Evolutionary conservation across 805 yeast genomes (phyloP).

Genomic region (Zygoascus biomembranicola): DNA sequence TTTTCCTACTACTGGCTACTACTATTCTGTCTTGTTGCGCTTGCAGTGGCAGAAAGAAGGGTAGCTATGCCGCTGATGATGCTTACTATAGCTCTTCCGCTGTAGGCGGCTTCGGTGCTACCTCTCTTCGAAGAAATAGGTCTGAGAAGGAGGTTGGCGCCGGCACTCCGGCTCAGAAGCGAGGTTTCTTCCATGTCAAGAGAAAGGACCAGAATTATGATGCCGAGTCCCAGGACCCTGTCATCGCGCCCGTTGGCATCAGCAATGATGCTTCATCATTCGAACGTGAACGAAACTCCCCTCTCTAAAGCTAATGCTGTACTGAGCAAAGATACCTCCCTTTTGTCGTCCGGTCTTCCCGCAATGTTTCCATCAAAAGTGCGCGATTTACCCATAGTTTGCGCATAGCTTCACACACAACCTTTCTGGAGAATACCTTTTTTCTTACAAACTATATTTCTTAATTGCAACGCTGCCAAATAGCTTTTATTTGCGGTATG

Average conservation of each 20-base stretch:
- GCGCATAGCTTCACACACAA: not conserved
- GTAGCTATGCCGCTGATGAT: not conserved
- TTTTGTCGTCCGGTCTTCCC: not conserved
- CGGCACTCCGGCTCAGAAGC: not conserved
- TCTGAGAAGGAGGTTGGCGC: slow-evolving; percentile 1
- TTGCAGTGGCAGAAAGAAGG: slow-evolving; percentile 7
- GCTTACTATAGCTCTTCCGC: not conserved
- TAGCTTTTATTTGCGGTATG: not conserved
- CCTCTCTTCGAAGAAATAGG: slow-evolving; percentile 1
- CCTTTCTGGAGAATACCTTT: not conserved
- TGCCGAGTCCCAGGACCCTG: slow-evolving; percentile 7
- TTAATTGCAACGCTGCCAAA: not conserved
- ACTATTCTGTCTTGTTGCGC: slow-evolving; percentile 24
- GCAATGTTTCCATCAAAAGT: not conserved
- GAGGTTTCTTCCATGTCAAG: slow-evolving; percentile 11
- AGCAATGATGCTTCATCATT: not conserved
- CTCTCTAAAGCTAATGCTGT: not conserved
- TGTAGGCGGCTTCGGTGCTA: not conserved
- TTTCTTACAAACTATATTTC: not conserved
- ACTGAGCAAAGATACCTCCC: too few relatives aligned
- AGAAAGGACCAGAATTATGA: slow-evolving; percentile 1
- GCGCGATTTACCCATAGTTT: not conserved
- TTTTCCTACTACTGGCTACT: slow-evolving; percentile 13
- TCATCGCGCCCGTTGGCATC: slow-evolving; percentile 1
- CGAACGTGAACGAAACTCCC: not conserved